Percentiles rank a stretch among this genome's conserved stretches.
These are phyloP conservation scores for Solanum appendiculatum DNA, from an alignment of 257 asterid genomes.

Conservation along the genomic window DNA sequence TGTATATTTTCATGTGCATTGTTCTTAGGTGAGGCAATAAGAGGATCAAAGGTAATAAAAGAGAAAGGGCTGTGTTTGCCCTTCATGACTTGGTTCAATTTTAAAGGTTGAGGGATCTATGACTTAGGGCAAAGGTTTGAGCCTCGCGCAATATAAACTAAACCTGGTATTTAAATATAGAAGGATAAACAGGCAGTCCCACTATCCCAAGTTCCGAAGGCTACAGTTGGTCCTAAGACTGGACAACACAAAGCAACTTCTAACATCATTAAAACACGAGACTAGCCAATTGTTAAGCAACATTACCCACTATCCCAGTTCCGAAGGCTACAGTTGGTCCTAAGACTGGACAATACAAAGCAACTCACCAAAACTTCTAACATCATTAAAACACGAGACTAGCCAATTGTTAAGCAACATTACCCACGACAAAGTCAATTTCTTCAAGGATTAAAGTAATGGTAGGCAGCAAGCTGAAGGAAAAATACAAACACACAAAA, in stretches of 20 bases:
- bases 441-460: not conserved
- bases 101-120: not conserved
- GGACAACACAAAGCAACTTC: not conserved
- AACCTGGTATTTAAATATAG: not conserved
- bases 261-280: not conserved
- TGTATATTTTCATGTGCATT: not conserved
- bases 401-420: not conserved
- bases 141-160: not conserved
- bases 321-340: too few relatives aligned
- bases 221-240: not conserved
- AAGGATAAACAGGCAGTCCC: not conserved
- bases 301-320: not conserved
- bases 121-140: not conserved
- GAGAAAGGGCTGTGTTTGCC: not conserved
- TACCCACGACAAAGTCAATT: not conserved
- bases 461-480: not conserved
- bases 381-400: not conserved
- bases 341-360: not conserved
- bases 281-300: not conserved
- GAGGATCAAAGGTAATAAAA: not conserved
- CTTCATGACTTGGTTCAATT: not conserved
- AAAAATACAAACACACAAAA: not conserved
- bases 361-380: not conserved
- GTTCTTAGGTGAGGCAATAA: not conserved
- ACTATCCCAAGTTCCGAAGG: not conserved